Evolutionary conservation across 768 basidiomycete species (phyloP).

Genomic region (Boletus eberwhitei): DNA sequence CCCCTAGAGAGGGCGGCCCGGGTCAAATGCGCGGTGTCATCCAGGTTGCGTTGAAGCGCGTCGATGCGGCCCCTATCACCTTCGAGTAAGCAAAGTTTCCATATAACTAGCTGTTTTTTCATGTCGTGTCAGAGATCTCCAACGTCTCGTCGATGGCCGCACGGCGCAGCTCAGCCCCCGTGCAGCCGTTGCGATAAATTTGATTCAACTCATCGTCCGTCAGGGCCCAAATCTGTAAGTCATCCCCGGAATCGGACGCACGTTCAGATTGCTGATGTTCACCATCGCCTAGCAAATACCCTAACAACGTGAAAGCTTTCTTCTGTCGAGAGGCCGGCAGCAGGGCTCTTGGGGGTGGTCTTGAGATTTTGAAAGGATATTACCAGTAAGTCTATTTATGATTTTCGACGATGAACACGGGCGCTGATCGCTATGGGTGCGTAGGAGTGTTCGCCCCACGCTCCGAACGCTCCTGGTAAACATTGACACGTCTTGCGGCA

Average conservation of each 20-base stretch:
- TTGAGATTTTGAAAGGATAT: slow-evolving; percentile 48
- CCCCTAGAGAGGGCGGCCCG: slow-evolving; percentile 7
- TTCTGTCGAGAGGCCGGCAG: slow-evolving; percentile 37
- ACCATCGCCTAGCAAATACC: slow-evolving; percentile 34
- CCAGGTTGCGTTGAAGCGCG: slow-evolving; percentile 35
- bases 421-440: background rate
- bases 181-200: slow-evolving; percentile 39
- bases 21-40: slow-evolving; percentile 26
- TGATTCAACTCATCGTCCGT: slow-evolving; percentile 48
- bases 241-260: background rate
- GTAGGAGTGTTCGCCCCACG: slow-evolving; percentile 47
- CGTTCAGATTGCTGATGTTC: background rate
- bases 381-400: slow-evolving; percentile 41
- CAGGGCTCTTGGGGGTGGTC: slow-evolving; percentile 24
- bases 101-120: background rate
- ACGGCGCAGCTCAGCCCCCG: slow-evolving; percentile 24
- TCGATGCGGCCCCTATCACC: slow-evolving; percentile 35
- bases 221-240: slow-evolving; percentile 46
- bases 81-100: slow-evolving; percentile 29
- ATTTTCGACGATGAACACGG: background rate
- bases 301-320: slow-evolving; percentile 46
- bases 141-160: slow-evolving; percentile 23
- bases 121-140: slow-evolving; percentile 22
- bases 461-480: slow-evolving; percentile 40
- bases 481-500: slow-evolving; percentile 45